phyloP scores from a whole-genome alignment of 2,329 filamentous ascomycete genomes.

The Verticillium tricorpus region DNA sequence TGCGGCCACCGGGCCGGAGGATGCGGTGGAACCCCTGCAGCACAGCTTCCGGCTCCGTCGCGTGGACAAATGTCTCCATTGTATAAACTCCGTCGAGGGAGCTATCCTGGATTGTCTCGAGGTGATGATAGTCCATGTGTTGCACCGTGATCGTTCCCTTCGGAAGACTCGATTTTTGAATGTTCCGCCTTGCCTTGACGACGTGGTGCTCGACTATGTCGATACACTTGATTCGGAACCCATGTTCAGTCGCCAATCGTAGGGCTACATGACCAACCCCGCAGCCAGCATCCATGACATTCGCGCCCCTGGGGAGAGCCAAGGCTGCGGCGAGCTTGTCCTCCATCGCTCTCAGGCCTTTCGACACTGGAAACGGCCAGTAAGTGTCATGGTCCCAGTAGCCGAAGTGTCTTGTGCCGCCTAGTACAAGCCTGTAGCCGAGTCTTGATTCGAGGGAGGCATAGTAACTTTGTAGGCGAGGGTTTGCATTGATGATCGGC shows the following conservation, averaged over 20 bases:
- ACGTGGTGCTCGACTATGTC: slow-evolving; percentile 46
- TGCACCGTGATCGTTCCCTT: slow-evolving; percentile 29
- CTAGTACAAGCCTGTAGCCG: slow-evolving; percentile 37
- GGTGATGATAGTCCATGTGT: slow-evolving; percentile 47
- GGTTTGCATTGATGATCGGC: slow-evolving; percentile 32
- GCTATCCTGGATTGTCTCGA: slow-evolving; percentile 23
- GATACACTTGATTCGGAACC: slow-evolving; percentile 37
- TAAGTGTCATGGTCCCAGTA: slow-evolving; percentile 39
- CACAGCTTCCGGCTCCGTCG: slow-evolving; percentile 38
- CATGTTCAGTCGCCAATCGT: slow-evolving; percentile 30
- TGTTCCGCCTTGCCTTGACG: slow-evolving; percentile 34
- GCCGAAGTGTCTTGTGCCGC: slow-evolving; percentile 45
- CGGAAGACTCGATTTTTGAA: slow-evolving; percentile 25
- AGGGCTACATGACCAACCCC: slow-evolving; percentile 46
- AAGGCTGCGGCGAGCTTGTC: slow-evolving; percentile 37
- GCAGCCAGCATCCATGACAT: slow-evolving; percentile 48
- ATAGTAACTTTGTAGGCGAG: slow-evolving; percentile 38
- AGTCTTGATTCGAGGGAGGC: slow-evolving; percentile 38
- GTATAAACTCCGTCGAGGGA: slow-evolving; percentile 49
- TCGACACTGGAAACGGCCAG: slow-evolving; percentile 42
- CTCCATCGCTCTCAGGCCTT: slow-evolving; percentile 43
- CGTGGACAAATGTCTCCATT: slow-evolving; percentile 53
- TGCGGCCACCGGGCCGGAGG: slow-evolving; percentile 39
- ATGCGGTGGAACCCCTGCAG: slow-evolving; percentile 41
- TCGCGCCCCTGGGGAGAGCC: slow-evolving; percentile 29